Base-by-base conservation (phyloP, 768 basidiomycete genomes). In the Auricularia heimuer region DNA sequence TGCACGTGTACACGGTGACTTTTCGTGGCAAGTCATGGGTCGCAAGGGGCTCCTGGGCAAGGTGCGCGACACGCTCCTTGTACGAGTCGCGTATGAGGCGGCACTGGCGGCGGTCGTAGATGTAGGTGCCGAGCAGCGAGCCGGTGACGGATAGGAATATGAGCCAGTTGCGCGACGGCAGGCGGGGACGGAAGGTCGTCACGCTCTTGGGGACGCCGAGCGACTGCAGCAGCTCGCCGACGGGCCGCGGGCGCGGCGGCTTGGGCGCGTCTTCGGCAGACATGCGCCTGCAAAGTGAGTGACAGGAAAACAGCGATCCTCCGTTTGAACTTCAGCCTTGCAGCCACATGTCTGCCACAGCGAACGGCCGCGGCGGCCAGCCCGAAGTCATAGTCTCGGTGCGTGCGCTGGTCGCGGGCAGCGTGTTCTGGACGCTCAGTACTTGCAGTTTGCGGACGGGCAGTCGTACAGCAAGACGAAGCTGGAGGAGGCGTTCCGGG, bases 121-220 rank as follows among this genome's bases (percentile, higher is more conserved):
- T 78, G 77, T 93, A 97, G 64, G 83, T 81, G 29, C 88, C 89
- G 3, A 86, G 71, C 37, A 89, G 69, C 4, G 88, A 82, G 14
- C 86, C 85, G 3, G 92, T 87, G 69, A 93, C 75, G 35, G 86
- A 81, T 65, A 94, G 81, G 78, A 98, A 98, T 71, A 96, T 94
- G 68, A 92, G 84, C 94, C 93, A 95, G 70, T 97, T 97, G 67
- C 92, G 83, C 0, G 91, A 93, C 3, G 95, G 96, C 16, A 95
- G 81, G 68, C 84, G 86, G 2, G 94, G 95, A 42, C 89, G 84
- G 73, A 90, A 91, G 69, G 86, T 83, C 47, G 97, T 80, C 84
- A 92, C 93, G 61, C 88, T 88, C 16, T 86, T 79, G 29, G 84
- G 83, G 36, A 85, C 79, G 54, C 83, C 84, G 24, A 83, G 76